Evolutionary conservation across 2,329 filamentous ascomycete species (phyloP).

Genomic region (Penicillium sp.): DNA sequence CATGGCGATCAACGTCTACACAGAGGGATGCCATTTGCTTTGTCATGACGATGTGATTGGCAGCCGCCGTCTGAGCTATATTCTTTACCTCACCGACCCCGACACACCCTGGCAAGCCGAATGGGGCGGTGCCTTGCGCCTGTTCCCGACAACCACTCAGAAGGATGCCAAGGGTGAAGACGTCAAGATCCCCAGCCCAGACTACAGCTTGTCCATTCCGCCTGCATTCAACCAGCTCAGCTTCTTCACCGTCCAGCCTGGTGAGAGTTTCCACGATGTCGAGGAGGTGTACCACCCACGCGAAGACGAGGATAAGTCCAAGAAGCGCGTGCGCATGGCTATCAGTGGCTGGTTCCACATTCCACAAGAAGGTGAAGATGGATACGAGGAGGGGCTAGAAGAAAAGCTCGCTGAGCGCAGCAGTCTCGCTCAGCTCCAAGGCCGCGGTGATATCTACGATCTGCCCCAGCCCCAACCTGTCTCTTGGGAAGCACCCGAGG

Average conservation of each 20-base stretch:
- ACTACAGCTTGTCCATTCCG: constrained; percentile 79
- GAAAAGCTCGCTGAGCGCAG: constrained; percentile 87
- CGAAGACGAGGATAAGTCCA: constrained; percentile 61
- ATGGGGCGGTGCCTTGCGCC: constrained; percentile 88
- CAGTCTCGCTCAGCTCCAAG: constrained; percentile 88
- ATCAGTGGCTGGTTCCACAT: constrained; percentile 99
- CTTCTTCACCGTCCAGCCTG: constrained; percentile 97
- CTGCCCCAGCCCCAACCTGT: constrained; percentile 66
- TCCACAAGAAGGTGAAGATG: constrained; percentile 89
- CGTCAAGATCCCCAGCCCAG: constrained; percentile 77
- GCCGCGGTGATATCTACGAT: constrained; percentile 88
- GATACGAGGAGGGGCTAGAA: constrained; percentile 84
- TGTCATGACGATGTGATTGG: constrained; percentile 99
- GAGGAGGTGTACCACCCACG: constrained; percentile 88
- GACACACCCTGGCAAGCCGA: constrained; percentile 85
- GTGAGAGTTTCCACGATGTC: constrained; percentile 98
- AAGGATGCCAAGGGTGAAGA: constrained; percentile 70
- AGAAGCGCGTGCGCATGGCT: constrained; percentile 78
- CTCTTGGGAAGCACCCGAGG: constrained; percentile 42
- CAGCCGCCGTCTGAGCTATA: constrained; percentile 94
- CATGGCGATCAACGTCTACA: constrained; percentile 99
- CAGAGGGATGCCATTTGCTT: constrained; percentile 88
- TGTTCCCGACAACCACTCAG: constrained; percentile 73
- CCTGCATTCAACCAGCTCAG: constrained; percentile 97
- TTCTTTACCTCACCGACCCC: constrained; percentile 91